Evolutionary conservation across 768 basidiomycete genomes (phyloP), one percentile per base, ranked within the genome.

Genomic region (Lactarius hatsudake): DNA sequence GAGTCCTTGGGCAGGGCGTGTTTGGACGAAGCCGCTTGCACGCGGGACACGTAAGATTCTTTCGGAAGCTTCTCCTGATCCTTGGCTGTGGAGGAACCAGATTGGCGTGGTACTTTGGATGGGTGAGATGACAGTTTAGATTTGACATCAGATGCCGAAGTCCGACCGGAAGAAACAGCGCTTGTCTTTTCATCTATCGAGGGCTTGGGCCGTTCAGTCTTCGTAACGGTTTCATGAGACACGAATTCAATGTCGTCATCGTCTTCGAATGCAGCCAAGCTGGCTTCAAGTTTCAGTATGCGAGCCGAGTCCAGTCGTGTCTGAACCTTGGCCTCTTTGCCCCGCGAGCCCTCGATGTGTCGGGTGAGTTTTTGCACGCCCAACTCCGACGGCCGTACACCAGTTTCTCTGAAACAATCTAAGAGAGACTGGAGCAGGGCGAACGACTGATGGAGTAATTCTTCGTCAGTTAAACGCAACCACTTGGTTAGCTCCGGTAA

Each of bases 401-500:
- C 76, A 2, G 85, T 84, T 55, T 87, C 84, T 61, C 83, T 83
- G 78, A 97, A 94, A 67, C 90, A 86, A 23, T 85, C 83, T 59
- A 98, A 80, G 32, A 98, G 82, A 15, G 87, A 84, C 73, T 91
- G 87, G 28, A 98, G 79, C 26, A 98, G 82, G 59, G 91, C 81
- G 70, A 93, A 94, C 0, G 94, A 90, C 72, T 96, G 93, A 76
- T 95, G 89, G 2, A 98, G 80, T 7, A 97, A 82, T 74, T 98
- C 96, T 72, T 89, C 84, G 76, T 98, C 94, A 15, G 95, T 98
- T 42, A 98, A 81, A 30, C 96, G 88, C 57, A 98, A 79, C 97
- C 97, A 99, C 61, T 86, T 83, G 20, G 88, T 81, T 59, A 96
- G 81, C 72, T 94, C 90, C 3, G 84, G 82, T 59, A 99, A 79